Evolutionary conservation across 192 early-diverging fungal species (phyloP), one percentile per base, ranked within the genome.

Genomic region (Backusella sp.): DNA sequence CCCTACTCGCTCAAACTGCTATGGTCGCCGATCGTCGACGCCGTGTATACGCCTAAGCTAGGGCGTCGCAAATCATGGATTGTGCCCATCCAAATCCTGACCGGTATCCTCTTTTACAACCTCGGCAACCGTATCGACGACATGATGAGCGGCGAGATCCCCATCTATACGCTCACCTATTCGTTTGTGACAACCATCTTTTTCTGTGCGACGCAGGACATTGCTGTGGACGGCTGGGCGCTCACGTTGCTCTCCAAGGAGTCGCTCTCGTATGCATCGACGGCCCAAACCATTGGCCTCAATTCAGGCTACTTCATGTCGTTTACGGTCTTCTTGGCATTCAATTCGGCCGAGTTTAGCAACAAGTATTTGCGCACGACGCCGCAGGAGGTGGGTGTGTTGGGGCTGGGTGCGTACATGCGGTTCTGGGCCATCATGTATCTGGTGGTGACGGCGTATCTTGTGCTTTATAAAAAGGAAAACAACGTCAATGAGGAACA

Each of bases 1-100:
- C 98, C 98, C 14, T 99, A 99, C 80, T 97, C 95, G 34, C 91
- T 99, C 42, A 99, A 99, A 86, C 91, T 99, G 28, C 85, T 99
- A 37, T 99, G 97, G 97, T 98, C 96, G 4, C 97, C 97, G 6
- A 92, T 99, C 49, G 96, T 99, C 5, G 98, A 99, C 78, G 92
- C 96, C 3, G 78, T 94, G 69, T 99, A 94, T 73, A 89, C 88
- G 68, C 90, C 91, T 62, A 84, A 81, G 30, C 78, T 99, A 71
- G 98, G 98, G n/a, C 89, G 97, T 11, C 83, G 98, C 76, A 99
- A 99, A 81, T 93, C 92, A 68, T 99, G 98, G 98, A 98, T 99
- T 59, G 89, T 98, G 19, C 98, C 98, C 21, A 98, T 99, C 76
- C 98, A 99, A 82, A 86, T 95, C 9, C 80, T 96, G 32, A 92